Conservation (phyloP, 495 filamentous ascomycete genomes). For the Lasiosphaeria miniovina region DNA sequence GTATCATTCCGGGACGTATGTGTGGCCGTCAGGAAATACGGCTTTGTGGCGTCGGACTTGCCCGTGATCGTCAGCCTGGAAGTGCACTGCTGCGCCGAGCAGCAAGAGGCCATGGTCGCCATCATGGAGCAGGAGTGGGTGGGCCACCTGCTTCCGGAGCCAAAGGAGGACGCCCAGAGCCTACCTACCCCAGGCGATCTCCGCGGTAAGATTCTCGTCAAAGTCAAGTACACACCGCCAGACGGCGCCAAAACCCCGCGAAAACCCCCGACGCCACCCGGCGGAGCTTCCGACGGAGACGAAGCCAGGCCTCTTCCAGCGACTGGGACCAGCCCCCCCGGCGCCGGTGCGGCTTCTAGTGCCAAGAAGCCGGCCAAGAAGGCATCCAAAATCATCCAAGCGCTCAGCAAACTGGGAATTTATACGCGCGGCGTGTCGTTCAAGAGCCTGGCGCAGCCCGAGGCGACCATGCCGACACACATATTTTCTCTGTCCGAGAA, state of each 20-base stretch:
- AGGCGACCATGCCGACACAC: constrained; percentile 71
- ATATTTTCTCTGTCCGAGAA: constrained; percentile 85
- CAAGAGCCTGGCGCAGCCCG: constrained; percentile 58
- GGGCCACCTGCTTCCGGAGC: constrained; percentile 61
- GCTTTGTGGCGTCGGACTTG: constrained; percentile 67
- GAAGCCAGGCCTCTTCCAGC: constrained; percentile 22
- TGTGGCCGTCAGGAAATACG: constrained; percentile 70
- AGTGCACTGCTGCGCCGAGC: constrained; percentile 72
- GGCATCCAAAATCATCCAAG: constrained; percentile 69
- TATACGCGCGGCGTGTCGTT: constrained; percentile 84
- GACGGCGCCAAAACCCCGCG: constrained; percentile 24
- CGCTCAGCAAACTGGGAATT: constrained; percentile 69
- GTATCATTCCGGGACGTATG: constrained; percentile 83
- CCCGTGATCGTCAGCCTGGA: constrained; percentile 89
- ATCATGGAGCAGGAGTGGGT: constrained; percentile 82
- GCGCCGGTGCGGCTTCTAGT: constrained; percentile 22
- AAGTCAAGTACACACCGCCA: constrained; percentile 71
- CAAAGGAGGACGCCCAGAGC: constrained; percentile 42
- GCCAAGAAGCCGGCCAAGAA: constrained; percentile 32
- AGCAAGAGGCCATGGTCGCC: constrained; percentile 84
- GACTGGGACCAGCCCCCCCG: neutral
- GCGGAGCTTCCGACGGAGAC: neutral
- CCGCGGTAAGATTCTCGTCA: constrained; percentile 78
- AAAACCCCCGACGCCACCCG: constrained; percentile 3
- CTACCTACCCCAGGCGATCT: constrained; percentile 67